Conservation (phyloP, 306 rosid genomes). For the Castanea crenata region DNA sequence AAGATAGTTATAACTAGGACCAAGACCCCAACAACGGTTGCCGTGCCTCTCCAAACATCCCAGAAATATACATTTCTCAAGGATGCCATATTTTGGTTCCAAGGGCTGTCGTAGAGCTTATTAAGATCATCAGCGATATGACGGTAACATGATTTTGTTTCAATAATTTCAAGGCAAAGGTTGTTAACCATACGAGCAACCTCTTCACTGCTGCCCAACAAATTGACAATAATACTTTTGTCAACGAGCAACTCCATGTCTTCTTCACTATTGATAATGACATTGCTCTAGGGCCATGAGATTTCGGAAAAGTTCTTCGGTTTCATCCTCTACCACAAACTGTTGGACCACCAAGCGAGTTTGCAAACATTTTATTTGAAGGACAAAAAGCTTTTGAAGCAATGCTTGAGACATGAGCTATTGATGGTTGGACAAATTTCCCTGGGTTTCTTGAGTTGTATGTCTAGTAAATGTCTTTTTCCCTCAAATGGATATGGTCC, state of each 20-base stretch:
- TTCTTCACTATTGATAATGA: too few relatives aligned
- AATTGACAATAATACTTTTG: constrained; percentile 8
- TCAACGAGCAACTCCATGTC: constrained; percentile 4
- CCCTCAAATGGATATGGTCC: too few relatives aligned
- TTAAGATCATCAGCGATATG: background rate
- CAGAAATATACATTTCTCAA: constrained; percentile 30
- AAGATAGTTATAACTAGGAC: too few relatives aligned
- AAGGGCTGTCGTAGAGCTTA: background rate
- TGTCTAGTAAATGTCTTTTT: background rate
- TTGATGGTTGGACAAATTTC: background rate
- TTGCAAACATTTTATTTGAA: background rate
- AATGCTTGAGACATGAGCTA: background rate
- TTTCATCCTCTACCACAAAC: background rate
- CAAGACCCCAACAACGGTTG: too few relatives aligned
- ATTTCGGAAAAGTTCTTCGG: constrained; percentile 20
- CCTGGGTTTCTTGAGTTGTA: background rate
- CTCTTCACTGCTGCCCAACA: constrained; percentile 17
- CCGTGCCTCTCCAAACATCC: background rate
- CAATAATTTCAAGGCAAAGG: constrained; percentile 6
- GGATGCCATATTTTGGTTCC: constrained; percentile 20
- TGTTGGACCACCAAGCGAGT: constrained; percentile 2
- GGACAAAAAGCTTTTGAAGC: background rate
- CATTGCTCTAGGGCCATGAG: too few relatives aligned
- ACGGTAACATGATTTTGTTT: background rate
- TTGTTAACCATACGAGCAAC: constrained; percentile 12